Percentiles rank a stretch among this genome's conserved stretches.
These are phyloP conservation scores for Curvularia eragrostidis DNA, from an alignment of 2,329 filamentous ascomycete genomes.

Conservation along the genomic window DNA sequence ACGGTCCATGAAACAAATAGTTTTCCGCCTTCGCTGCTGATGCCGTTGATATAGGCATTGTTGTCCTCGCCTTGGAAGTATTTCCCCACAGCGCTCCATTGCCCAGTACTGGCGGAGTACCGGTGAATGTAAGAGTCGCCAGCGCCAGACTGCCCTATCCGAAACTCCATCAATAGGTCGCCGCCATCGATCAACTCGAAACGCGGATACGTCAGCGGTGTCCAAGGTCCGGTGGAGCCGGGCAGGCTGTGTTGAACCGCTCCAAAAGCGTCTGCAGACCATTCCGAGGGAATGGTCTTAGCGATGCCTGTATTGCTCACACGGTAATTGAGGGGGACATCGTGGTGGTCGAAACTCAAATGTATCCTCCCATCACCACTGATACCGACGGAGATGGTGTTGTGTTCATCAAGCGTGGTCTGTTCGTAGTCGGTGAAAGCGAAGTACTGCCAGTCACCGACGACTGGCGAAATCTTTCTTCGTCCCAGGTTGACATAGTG, in stretches of 20 bases:
- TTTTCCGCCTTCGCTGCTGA: slow-evolving; percentile 47
- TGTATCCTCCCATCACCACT: slow-evolving; percentile 62
- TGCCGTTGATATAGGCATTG: slow-evolving; percentile 61
- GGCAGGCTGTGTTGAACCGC: slow-evolving; percentile 40
- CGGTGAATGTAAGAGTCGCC: slow-evolving; percentile 59
- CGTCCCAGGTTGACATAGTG: slow-evolving; percentile 56
- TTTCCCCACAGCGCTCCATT: slow-evolving; percentile 52
- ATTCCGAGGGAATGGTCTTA: slow-evolving; percentile 36
- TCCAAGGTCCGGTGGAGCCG: slow-evolving; percentile 43
- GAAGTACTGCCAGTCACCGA: slow-evolving; percentile 54
- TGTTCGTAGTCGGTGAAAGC: slow-evolving; percentile 60
- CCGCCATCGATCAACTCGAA: slow-evolving; percentile 52
- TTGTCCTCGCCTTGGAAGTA: slow-evolving; percentile 55
- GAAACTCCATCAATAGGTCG: slow-evolving; percentile 58
- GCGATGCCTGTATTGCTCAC: slow-evolving; percentile 42
- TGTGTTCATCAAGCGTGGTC: slow-evolving; percentile 60
- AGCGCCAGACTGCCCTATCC: slow-evolving; percentile 59
- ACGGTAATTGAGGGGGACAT: slow-evolving; percentile 47
- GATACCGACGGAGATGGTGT: slow-evolving; percentile 61
- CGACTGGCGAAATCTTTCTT: slow-evolving; percentile 50
- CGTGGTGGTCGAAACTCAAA: slow-evolving; percentile 61
- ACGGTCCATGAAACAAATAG: slow-evolving; percentile 60
- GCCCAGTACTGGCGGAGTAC: slow-evolving; percentile 49
- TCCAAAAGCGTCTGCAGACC: slow-evolving; percentile 39
- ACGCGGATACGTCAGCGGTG: slow-evolving; percentile 58